Base-by-base conservation (phyloP, 345 rosid species). In the Dimocarpus longan region DNA sequence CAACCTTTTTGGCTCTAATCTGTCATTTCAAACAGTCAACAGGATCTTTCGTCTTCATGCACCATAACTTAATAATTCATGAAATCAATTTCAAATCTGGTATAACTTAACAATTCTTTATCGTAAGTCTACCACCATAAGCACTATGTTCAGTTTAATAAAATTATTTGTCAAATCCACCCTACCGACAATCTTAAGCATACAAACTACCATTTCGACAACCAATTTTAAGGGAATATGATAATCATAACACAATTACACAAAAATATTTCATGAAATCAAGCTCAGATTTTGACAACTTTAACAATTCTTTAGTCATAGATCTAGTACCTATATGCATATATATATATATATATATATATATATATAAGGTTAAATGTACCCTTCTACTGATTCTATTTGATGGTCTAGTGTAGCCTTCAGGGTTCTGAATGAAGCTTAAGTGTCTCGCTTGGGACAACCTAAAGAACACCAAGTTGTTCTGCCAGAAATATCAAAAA, bases 391-490 rank as follows among this genome's bases (percentile, higher is more conserved):
- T 0, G 48, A 40, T 19, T 56, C 43, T 73, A 12, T 32, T 32
- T 32, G 37, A 32, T 32, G 37, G 3, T 68, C 57, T 73, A 89
- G 79, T 79, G 88, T 28, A 86, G 79, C 74, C 18, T 85, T 43
- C 72, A 85, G 26, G 86, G 74, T 76, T 80, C 86, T n/a, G 87
- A 60, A 84, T 91, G 95, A 80, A 95, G 87, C 84, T 90, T 93
- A 37, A 83, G 73, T 19, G 82, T 88, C 89, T 75, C 79, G 90
- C 86, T 89, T 3, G 90, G 93, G 59, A 90, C 89, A 79, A 95
- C 95, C 79, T 91, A 95, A 85, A 95, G 89, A 66, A 95, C 98
- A 59, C 98, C 98, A 4, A 92, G 97, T 86, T 87, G 89, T 71
- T 89, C 98, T 95, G 95, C 84, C 59, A 81, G 11, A 56, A 59